Conservation (phyloP, 352 stramenopile species). For the Phytophthora nicotianae region DNA sequence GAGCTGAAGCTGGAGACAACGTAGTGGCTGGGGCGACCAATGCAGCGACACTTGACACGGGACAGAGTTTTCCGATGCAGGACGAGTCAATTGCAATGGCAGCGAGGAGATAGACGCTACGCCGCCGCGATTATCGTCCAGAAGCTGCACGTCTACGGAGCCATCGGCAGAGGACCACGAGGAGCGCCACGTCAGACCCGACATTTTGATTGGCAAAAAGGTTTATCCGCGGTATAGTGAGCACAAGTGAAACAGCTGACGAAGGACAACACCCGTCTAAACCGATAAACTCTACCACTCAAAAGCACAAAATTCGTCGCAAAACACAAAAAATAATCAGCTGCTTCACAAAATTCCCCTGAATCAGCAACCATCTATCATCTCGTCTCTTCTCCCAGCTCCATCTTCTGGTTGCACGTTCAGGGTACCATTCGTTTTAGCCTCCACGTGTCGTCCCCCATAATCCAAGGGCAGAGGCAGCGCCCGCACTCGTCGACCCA, state of each 20-base stretch:
- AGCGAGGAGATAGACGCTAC: slow-evolving; percentile 18
- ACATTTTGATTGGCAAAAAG: slow-evolving; percentile 21
- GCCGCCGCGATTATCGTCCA: slow-evolving; percentile 2
- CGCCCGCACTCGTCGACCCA: slow-evolving; percentile 5
- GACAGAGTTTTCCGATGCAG: slow-evolving; percentile 6
- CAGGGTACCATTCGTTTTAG: slow-evolving; percentile 6
- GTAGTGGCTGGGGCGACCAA: slow-evolving; percentile 41
- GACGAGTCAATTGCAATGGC: slow-evolving; percentile 29
- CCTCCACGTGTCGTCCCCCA: slow-evolving; percentile 34
- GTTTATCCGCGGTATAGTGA: slow-evolving; percentile 14
- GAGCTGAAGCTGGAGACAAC: slow-evolving; percentile 55
- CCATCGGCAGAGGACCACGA: slow-evolving; percentile 15
- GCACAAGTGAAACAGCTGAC: slow-evolving; percentile 18
- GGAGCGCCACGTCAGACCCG: slow-evolving; percentile 28
- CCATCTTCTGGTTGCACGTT: neutral
- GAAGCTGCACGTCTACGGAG: slow-evolving; percentile 16
- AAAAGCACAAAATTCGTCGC: neutral
- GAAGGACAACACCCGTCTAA: slow-evolving; percentile 16
- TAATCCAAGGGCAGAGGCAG: slow-evolving; percentile 8
- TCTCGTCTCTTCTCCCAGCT: neutral
- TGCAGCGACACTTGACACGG: slow-evolving; percentile 57
- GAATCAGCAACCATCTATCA: slow-evolving; percentile 1
- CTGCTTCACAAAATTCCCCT: neutral
- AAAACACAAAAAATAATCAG: neutral
- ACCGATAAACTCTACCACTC: slow-evolving; percentile 3